These are phyloP conservation scores for Suillus hirtellus DNA, from an alignment of 768 basidiomycete genomes.

Conservation along the genomic window DNA sequence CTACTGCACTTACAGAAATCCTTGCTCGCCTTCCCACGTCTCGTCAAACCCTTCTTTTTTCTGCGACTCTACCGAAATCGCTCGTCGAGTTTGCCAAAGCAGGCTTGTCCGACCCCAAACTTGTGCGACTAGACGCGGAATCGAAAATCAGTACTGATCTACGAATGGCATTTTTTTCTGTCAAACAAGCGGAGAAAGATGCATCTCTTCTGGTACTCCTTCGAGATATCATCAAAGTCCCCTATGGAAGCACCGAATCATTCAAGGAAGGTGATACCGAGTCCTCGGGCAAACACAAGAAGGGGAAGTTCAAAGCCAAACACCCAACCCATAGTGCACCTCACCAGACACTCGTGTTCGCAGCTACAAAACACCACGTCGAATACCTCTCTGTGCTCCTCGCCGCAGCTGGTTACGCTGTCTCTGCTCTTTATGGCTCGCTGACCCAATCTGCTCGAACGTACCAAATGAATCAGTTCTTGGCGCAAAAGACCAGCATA, in stretches of 20 bases:
- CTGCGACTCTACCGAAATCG: conserved; percentile 93
- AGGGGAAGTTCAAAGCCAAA: conserved; percentile 52
- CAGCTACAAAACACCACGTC: conserved; percentile 97
- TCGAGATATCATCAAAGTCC: conserved; percentile 85
- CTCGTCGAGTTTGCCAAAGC: conserved; percentile 99
- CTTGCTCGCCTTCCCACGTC: conserved; percentile 81
- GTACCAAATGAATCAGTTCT: conserved; percentile 89
- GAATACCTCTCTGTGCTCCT: conserved; percentile 87
- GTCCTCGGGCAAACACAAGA: conserved; percentile 42
- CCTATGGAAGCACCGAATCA: conserved; percentile 45
- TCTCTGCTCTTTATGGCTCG: conserved; percentile 94
- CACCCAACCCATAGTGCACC: conserved; percentile 56
- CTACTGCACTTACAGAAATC: conserved; percentile 88
- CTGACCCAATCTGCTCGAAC: conserved; percentile 90
- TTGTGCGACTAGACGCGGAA: conserved; percentile 95
- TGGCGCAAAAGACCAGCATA: conserved; percentile 73
- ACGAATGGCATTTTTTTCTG: conserved; percentile 90
- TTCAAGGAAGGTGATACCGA: conserved; percentile 28
- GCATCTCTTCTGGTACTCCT: conserved; percentile 83
- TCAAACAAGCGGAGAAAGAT: conserved; percentile 93
- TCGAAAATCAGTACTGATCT: conserved; percentile 94
- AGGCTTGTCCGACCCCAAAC: conserved; percentile 88
- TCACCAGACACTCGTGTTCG: conserved; percentile 93
- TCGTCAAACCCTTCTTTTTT: conserved; percentile 93
- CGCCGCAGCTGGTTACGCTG: conserved; percentile 77